phyloP scores from a whole-genome alignment of 2,329 filamentous ascomycete species.

The Arthrobotrys musiformis region DNA sequence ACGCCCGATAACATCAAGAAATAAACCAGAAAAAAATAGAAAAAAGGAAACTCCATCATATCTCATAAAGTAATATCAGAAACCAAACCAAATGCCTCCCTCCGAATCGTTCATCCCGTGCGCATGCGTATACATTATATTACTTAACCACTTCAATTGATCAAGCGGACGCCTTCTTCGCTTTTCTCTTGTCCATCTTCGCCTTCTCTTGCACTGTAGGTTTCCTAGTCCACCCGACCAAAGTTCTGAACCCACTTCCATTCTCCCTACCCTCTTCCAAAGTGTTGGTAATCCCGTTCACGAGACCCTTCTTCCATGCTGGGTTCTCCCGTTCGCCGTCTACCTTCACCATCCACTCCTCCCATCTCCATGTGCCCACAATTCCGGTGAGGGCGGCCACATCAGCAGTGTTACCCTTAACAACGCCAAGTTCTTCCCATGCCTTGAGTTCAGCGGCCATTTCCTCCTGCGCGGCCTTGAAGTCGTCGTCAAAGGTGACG shows the following conservation, averaged over 20 bases:
- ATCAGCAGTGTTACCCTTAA: slow-evolving; percentile 75
- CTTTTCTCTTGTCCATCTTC: slow-evolving; percentile 32
- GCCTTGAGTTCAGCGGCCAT: slow-evolving; percentile 60
- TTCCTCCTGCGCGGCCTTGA: slow-evolving; percentile 70
- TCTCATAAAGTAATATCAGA: slow-evolving; percentile 6
- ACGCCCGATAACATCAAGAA: not conserved
- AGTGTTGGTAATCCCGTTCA: slow-evolving; percentile 71
- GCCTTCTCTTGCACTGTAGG: slow-evolving; percentile 61
- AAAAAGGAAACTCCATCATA: slow-evolving; percentile 5
- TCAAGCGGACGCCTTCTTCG: slow-evolving; percentile 15
- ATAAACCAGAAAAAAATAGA: not conserved
- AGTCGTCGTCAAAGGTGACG: slow-evolving; percentile 65
- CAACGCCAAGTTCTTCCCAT: slow-evolving; percentile 63
- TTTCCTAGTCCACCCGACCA: slow-evolving; percentile 74
- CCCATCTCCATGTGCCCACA: slow-evolving; percentile 90
- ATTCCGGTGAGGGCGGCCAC: slow-evolving; percentile 81
- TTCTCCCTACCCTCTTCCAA: slow-evolving; percentile 73
- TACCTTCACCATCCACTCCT: slow-evolving; percentile 88
- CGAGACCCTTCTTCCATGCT: slow-evolving; percentile 62
- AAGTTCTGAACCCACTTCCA: slow-evolving; percentile 71
- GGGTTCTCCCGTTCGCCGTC: slow-evolving; percentile 60
- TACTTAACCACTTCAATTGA: not conserved
- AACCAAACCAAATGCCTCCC: not conserved
- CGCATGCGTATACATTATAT: not conserved
- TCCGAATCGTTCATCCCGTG: not conserved